A percentile compares a stretch with the other conserved stretches of the same genome.
Conservation (phyloP, 345 rosid genomes). For the Brassica rapa region DNA sequence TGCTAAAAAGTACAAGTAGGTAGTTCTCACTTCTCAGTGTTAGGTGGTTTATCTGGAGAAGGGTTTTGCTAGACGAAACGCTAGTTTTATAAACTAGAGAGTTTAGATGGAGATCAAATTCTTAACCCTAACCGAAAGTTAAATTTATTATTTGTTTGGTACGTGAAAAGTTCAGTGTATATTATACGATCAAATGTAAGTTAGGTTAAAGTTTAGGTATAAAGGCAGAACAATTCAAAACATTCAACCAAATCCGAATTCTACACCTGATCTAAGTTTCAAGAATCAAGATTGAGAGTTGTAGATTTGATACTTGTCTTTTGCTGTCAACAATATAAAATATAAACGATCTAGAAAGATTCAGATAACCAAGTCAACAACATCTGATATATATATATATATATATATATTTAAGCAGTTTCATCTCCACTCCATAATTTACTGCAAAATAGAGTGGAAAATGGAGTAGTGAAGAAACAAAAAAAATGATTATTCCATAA, state of each 20-base stretch:
- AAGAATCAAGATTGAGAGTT: no score
- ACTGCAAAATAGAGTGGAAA: no score
- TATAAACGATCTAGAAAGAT: no score
- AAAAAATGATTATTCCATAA: no score
- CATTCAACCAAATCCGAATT: no score
- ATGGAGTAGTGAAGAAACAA: no score
- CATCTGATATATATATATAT: no score
- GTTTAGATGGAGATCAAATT: neutral
- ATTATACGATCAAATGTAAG: neutral
- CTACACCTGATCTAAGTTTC: neutral
- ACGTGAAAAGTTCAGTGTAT: neutral
- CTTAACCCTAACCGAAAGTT: neutral
- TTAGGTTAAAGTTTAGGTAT: neutral
- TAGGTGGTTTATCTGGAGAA: conserved; percentile 1
- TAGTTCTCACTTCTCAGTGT: neutral
- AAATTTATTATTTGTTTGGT: neutral
- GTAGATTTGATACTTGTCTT: no score
- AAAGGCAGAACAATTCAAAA: neutral
- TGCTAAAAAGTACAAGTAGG: neutral
- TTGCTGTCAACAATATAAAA: no score
- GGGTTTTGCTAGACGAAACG: conserved; percentile 20
- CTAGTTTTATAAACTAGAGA: neutral
- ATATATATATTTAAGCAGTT: no score
- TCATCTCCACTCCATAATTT: no score
- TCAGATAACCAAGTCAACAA: no score